Percentiles rank a stretch among this genome's conserved stretches.
These are phyloP conservation scores for Ustilaginoidea virens DNA, from an alignment of 2,329 filamentous ascomycete species.

Conservation along the genomic window DNA sequence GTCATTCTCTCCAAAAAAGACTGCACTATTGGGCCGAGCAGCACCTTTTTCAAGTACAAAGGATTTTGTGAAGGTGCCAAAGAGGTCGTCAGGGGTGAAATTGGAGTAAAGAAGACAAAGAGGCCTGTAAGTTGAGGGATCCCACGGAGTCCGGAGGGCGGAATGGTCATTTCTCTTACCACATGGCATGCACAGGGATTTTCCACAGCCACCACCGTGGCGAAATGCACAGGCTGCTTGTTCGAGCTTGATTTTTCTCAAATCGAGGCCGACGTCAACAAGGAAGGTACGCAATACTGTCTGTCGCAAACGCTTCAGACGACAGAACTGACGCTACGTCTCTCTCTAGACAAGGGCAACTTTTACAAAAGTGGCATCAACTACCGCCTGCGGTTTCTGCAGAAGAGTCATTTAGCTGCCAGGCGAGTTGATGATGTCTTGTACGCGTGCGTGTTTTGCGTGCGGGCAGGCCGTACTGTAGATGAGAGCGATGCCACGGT, in stretches of 20 bases:
- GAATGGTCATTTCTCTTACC: too few relatives aligned
- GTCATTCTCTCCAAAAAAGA: constrained; percentile 11
- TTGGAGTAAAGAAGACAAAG: constrained; percentile 34
- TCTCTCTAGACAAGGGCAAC: constrained; percentile 20
- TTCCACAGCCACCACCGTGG: constrained; percentile 24
- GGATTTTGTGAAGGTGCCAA: constrained; percentile 41
- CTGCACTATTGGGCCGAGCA: constrained; percentile 26
- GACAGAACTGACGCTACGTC: too few relatives aligned
- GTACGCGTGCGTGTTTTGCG: constrained; percentile 40
- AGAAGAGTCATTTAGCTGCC: constrained; percentile 37
- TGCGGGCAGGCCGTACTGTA: constrained; percentile 30
- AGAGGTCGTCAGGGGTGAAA: constrained; percentile 29
- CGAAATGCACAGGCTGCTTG: constrained; percentile 35
- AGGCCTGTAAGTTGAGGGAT: constrained; percentile 29
- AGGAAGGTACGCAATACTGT: constrained; percentile 24
- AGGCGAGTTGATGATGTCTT: constrained; percentile 34
- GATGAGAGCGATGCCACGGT: constrained; percentile 41
- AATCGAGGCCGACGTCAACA: constrained; percentile 35
- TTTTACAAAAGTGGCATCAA: constrained; percentile 28
- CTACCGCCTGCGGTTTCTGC: constrained; percentile 38
- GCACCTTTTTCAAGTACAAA: constrained; percentile 36
- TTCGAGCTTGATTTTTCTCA: constrained; percentile 37
- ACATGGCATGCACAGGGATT: too few relatives aligned
- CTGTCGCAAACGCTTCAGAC: too few relatives aligned
- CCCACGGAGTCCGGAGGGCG: too few relatives aligned